Percentiles rank a stretch among this genome's conserved stretches.
Evolutionary conservation across 2,329 filamentous ascomycete species (phyloP).

Genomic region (Curvularia eragrostidis): DNA sequence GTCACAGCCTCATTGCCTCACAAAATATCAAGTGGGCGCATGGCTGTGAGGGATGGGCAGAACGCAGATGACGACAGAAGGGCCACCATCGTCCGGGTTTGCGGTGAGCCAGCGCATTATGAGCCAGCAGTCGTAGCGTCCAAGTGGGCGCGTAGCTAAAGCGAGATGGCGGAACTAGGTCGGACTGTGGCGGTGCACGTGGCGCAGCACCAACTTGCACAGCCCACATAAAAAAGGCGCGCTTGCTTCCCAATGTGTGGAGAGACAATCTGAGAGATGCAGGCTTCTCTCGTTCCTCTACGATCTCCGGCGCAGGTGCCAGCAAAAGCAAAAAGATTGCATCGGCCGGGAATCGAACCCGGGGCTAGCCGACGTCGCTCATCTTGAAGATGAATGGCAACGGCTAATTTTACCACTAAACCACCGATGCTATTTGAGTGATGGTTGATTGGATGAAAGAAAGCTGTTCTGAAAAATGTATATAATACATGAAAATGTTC

Average conservation of each 20-base stretch:
- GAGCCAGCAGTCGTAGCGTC: slow-evolving; percentile 16
- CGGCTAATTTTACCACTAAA: slow-evolving; percentile 41
- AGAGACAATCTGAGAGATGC: not conserved
- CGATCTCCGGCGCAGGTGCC: slow-evolving; percentile 1
- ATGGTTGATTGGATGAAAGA: not conserved
- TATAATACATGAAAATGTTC: not conserved
- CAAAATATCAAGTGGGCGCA: not conserved
- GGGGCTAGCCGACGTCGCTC: slow-evolving; percentile 29
- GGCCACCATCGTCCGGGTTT: not conserved
- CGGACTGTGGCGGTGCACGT: slow-evolving; percentile 26
- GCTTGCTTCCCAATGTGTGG: not conserved
- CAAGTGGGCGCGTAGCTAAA: slow-evolving; percentile 24
- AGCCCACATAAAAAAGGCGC: not conserved
- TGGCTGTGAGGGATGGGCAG: not conserved
- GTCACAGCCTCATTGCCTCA: slow-evolving; percentile 15
- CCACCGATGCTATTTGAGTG: slow-evolving; percentile 26
- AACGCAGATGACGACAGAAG: not conserved
- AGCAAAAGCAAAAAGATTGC: slow-evolving; percentile 20
- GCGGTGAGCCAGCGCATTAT: slow-evolving; percentile 20
- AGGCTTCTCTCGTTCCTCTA: not conserved
- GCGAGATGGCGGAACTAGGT: slow-evolving; percentile 29
- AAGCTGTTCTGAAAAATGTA: not conserved
- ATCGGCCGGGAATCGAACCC: slow-evolving; percentile 37
- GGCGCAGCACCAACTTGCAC: not conserved
- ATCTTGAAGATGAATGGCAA: slow-evolving; percentile 24